Evolutionary conservation across 306 rosid species (phyloP).

Genomic region (Nissolia schottii): DNA sequence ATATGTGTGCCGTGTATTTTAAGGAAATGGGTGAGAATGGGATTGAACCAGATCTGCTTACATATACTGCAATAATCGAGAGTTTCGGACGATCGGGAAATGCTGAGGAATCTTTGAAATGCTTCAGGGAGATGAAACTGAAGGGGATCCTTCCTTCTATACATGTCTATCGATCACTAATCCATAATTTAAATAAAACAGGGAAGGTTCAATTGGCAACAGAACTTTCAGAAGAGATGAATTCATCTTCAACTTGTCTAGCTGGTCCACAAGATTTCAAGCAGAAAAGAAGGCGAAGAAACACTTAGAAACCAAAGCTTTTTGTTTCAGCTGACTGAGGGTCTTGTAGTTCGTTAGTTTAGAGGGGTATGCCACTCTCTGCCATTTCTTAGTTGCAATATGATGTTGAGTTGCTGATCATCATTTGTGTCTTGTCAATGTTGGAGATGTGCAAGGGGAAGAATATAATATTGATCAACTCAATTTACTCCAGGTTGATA

Average conservation of each 20-base stretch:
- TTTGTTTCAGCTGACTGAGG: neutral
- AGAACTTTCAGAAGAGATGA: conserved; percentile 57
- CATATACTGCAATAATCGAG: conserved; percentile 67
- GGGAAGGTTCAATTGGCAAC: conserved; percentile 64
- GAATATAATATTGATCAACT: neutral
- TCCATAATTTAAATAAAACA: conserved; percentile 44
- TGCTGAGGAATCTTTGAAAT: conserved; percentile 53
- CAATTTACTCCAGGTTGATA: neutral
- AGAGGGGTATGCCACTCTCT: neutral
- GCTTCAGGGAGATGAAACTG: conserved; percentile 62
- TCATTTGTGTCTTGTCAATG: neutral
- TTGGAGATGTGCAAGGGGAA: neutral
- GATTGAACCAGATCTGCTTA: conserved; percentile 64
- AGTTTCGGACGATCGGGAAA: conserved; percentile 66
- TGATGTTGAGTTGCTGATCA: neutral
- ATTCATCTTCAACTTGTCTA: conserved; percentile 43
- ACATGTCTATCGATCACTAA: conserved; percentile 51
- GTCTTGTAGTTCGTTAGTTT: conserved; percentile 2
- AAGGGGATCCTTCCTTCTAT: conserved; percentile 54
- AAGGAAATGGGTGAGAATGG: conserved; percentile 65
- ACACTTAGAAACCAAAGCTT: neutral
- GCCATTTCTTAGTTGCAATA: neutral
- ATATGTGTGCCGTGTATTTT: conserved; percentile 47
- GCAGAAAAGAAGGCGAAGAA: conserved; percentile 30
- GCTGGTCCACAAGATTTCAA: conserved; percentile 55